Percentiles rank a stretch among this genome's conserved stretches.
These are phyloP conservation scores for Fusarium subtropicale DNA, from an alignment of 2,329 filamentous ascomycete genomes.

Conservation along the genomic window DNA sequence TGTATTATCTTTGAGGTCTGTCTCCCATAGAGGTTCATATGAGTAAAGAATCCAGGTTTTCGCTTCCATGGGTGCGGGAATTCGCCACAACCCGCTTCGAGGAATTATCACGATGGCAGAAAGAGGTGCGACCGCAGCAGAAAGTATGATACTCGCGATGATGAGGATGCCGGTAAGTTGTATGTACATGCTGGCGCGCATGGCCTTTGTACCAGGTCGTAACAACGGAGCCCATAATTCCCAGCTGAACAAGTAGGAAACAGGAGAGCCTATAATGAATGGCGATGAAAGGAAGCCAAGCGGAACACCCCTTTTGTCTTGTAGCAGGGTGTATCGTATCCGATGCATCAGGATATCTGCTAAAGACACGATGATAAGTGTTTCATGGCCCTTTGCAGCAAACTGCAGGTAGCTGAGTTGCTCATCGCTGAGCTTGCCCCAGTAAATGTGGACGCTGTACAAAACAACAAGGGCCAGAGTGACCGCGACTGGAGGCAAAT, in stretches of 20 bases:
- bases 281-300: background rate
- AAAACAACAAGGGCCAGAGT: background rate
- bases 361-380: background rate
- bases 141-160: background rate
- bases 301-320: background rate
- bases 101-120: background rate
- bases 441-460: background rate
- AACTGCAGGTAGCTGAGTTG: conserved; percentile 3
- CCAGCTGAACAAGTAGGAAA: background rate
- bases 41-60: background rate
- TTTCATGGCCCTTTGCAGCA: background rate
- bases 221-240: background rate
- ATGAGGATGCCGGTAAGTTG: background rate
- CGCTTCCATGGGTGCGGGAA: background rate
- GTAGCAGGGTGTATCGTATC: background rate
- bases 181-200: background rate
- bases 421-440: background rate
- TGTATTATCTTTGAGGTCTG: too few relatives aligned
- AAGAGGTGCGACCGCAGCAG: background rate
- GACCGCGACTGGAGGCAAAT: background rate
- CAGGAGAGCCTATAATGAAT: background rate
- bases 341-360: background rate
- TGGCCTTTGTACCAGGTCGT: background rate
- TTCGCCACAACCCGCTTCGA: background rate
- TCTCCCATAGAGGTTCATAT: background rate